phyloP scores from a whole-genome alignment of 768 basidiomycete species.

The Termitomyces bulborhizus region DNA sequence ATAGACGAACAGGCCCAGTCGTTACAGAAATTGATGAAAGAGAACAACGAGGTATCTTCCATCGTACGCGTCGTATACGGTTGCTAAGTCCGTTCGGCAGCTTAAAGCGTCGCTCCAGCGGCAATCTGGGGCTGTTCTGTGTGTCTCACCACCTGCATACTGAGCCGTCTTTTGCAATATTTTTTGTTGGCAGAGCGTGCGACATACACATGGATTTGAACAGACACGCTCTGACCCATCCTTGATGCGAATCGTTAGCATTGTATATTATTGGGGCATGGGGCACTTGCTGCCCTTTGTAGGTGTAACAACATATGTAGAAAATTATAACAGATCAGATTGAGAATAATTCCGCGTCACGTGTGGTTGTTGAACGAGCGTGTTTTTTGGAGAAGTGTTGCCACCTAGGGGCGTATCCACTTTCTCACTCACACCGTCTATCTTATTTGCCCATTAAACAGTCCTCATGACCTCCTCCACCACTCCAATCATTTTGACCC shows the following conservation, averaged over 20 bases:
- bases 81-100: constrained; percentile 12
- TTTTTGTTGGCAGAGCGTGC: background rate
- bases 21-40: constrained; percentile 35
- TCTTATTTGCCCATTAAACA: background rate
- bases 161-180: background rate
- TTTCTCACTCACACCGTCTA: background rate
- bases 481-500: constrained; percentile 3
- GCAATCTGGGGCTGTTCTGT: constrained; percentile 1
- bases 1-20: constrained; percentile 42
- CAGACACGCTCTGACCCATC: background rate
- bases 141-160: background rate
- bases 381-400: constrained; percentile 1
- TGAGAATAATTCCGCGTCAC: constrained; percentile 6
- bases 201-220: background rate
- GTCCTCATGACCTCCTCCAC: background rate
- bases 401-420: background rate
- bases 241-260: background rate
- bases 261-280: background rate
- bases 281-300: background rate
- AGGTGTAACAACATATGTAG: no score
- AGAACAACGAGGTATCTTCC: constrained; percentile 39
- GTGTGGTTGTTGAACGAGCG: constrained; percentile 12
- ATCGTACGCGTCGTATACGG: background rate
- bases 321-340: no score
- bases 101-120: constrained; percentile 20